A percentile compares a stretch with the other conserved stretches of the same genome.
phyloP scores from a whole-genome alignment of 306 rosid species.

The Sicyos edulis region DNA sequence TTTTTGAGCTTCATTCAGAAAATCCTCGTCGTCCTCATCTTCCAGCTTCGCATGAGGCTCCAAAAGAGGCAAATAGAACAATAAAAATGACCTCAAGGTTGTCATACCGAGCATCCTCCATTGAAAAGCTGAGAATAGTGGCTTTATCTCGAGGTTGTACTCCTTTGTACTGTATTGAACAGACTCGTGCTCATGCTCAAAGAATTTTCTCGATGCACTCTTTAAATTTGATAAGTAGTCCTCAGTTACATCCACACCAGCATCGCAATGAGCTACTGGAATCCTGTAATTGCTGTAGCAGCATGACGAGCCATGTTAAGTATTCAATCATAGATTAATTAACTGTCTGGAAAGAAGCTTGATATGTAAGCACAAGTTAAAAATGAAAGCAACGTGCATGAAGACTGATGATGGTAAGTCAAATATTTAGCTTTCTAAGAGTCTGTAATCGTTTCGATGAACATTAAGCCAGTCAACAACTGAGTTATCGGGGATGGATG shows the following conservation, averaged over 20 bases:
- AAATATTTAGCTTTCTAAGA: too few relatives aligned
- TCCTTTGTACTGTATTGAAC: constrained; percentile 45
- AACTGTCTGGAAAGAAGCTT: not conserved
- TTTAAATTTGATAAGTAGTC: constrained; percentile 36
- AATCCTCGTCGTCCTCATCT: constrained; percentile 58
- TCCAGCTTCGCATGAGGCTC: constrained; percentile 66
- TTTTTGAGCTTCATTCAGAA: constrained; percentile 36
- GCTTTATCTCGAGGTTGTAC: constrained; percentile 58
- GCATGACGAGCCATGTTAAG: constrained; percentile 27
- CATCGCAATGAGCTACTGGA: constrained; percentile 63
- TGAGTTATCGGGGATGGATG: too few relatives aligned
- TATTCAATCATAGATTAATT: constrained; percentile 18
- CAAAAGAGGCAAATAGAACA: constrained; percentile 73
- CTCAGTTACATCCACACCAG: constrained; percentile 47
- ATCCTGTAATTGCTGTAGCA: constrained; percentile 45
- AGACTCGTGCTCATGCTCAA: constrained; percentile 45
- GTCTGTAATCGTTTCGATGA: too few relatives aligned
- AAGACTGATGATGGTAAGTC: too few relatives aligned
- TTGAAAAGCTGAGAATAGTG: constrained; percentile 72
- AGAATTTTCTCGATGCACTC: constrained; percentile 41
- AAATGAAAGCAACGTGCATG: not conserved
- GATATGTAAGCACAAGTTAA: not conserved
- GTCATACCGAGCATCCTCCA: constrained; percentile 42
- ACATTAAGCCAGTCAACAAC: too few relatives aligned
- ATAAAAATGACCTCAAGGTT: constrained; percentile 56